phyloP scores from a whole-genome alignment of 805 yeast species.

The Ogataea saltuana region DNA sequence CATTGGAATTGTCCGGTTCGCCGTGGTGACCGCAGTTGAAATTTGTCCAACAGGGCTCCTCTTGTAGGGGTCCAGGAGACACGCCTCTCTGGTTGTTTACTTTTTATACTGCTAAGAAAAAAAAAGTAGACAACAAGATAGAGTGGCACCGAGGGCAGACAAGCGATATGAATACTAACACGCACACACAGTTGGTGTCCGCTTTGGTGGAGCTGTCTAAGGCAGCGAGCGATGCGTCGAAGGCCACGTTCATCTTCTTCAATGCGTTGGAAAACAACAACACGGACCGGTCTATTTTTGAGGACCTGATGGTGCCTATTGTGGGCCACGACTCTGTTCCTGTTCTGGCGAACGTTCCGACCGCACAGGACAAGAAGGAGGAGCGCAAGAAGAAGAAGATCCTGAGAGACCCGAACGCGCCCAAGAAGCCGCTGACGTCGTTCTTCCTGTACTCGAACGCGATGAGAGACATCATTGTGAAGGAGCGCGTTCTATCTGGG shows the following conservation, averaged over 20 bases:
- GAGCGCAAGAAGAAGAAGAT: conserved; percentile 52
- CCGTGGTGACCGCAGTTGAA: not conserved
- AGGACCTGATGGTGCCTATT: conserved; percentile 35
- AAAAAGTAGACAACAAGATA: not conserved
- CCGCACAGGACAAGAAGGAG: conserved; percentile 41
- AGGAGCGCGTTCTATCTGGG: conserved; percentile 61
- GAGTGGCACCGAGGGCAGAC: not conserved
- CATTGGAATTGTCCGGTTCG: not conserved
- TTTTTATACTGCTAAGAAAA: not conserved
- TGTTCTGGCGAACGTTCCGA: conserved; percentile 20
- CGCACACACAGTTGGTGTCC: conserved; percentile 63
- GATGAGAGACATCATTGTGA: conserved; percentile 68
- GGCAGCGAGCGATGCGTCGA: conserved; percentile 84
- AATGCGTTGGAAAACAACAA: conserved; percentile 52
- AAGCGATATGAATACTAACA: conserved; percentile 26
- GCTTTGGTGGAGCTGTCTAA: conserved; percentile 79
- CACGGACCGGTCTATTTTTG: conserved; percentile 31
- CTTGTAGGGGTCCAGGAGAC: too few species aligned
- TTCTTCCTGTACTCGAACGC: conserved; percentile 78
- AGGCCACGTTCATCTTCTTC: conserved; percentile 76
- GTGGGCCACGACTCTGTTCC: conserved; percentile 26
- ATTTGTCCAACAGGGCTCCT: too few species aligned
- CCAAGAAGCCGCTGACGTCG: conserved; percentile 90
- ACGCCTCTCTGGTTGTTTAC: not conserved
- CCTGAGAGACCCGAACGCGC: conserved; percentile 84